Evolutionary conservation across 805 yeast species (phyloP), one percentile per base, ranked within the genome.

Genomic region (Myxozyma sirexii): DNA sequence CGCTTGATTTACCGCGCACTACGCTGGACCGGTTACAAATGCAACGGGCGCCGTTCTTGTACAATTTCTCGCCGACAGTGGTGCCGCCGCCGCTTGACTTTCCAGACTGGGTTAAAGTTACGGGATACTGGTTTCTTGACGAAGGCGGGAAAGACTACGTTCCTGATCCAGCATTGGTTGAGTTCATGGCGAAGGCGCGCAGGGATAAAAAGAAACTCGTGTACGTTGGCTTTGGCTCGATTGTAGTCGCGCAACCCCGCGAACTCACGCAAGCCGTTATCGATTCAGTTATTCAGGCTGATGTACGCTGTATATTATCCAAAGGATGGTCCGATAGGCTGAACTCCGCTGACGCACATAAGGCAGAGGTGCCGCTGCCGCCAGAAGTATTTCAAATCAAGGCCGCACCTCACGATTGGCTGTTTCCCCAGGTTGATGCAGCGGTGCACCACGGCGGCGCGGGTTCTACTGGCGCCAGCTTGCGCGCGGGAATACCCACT

Each of bases 391-490:
- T 76, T 70, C 84, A 83, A 64, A 76, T 89, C 5, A 94, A 94
- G 1, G 71, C 85, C 8, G 78, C 89, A 13, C 97, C 97, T 0
- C 98, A 93, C 71, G 97, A 91, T 70, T 93, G 98, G 98, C 76
- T 93, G 38, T 93, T 93, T 74, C 87, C 93, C 0, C 84, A 83
- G 62, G 77, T 93, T 45, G 97, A 93, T 74, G 97, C 93, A 0
- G 96, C 96, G 0, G 97, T 93, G 3, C 98, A 93, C 71, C 98
- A 93, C 71, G 98, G 98, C 41, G 98, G 98, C 0, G 87, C 96
- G 0, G 98, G 98, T 1, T 90, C 97, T 0, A 93, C 97, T 0
- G 98, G 98, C 6, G 97, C 97, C 0, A 82, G 96, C 1, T 72
- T 93, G 56, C 78, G 92, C 62, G 87, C 88, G 13, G 98, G 98